These are phyloP conservation scores for Penicillium herquei DNA, from an alignment of 495 filamentous ascomycete species.

Conservation along the genomic window DNA sequence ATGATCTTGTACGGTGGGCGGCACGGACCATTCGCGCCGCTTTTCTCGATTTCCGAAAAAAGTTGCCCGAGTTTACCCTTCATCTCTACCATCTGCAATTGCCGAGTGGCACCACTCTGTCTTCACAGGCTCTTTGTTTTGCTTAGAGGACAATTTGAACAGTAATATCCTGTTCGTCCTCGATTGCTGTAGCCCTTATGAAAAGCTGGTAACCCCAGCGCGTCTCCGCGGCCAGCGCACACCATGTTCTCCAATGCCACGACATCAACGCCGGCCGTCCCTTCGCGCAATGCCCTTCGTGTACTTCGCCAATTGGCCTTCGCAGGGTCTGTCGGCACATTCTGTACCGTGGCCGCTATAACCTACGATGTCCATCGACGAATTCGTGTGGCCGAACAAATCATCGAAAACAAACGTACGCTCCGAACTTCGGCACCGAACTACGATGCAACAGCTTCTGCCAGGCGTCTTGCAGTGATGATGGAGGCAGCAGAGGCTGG, in stretches of 20 bases:
- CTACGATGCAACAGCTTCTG: constrained; percentile 45
- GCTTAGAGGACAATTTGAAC: background rate
- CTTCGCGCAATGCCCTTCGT: constrained; percentile 47
- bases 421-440: constrained; percentile 44
- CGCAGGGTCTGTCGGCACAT: constrained; percentile 39
- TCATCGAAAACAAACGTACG: constrained; percentile 44
- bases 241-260: constrained; percentile 37
- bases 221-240: constrained; percentile 28
- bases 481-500: constrained; percentile 45
- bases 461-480: constrained; percentile 37
- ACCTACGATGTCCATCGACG: constrained; percentile 46
- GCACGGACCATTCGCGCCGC: constrained; percentile 19
- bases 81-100: constrained; percentile 11
- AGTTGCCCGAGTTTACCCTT: constrained; percentile 21
- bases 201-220: constrained; percentile 21
- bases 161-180: background rate
- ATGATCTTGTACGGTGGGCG: constrained; percentile 17
- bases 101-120: background rate
- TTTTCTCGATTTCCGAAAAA: constrained; percentile 23
- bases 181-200: constrained; percentile 13
- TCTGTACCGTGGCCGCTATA: constrained; percentile 41
- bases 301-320: constrained; percentile 44
- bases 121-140: background rate
- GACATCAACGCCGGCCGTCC: constrained; percentile 32
- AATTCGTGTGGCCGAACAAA: constrained; percentile 40